A percentile compares a stretch with the other conserved stretches of the same genome.
Evolutionary conservation across 495 filamentous ascomycete species (phyloP).

Genomic region (Aspergillus hancockii): DNA sequence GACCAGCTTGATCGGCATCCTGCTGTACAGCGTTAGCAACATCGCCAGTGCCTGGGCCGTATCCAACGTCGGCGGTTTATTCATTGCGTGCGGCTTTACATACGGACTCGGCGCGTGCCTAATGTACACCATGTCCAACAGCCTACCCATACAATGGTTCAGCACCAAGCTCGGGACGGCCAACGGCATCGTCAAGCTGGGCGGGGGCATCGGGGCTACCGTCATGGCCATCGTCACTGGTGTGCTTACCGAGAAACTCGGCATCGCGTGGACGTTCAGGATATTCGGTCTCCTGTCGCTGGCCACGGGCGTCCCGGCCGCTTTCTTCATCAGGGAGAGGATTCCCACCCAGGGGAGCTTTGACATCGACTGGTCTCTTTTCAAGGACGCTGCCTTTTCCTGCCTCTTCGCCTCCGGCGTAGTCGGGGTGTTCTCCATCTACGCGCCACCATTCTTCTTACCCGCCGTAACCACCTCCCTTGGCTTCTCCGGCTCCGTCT

Average conservation of each 20-base stretch:
- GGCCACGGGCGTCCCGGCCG: slow-evolving; percentile 1
- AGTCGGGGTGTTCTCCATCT: too few species aligned
- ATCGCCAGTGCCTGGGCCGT: background rate
- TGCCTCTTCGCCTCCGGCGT: too few species aligned
- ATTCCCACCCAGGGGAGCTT: too few species aligned
- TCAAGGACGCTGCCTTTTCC: too few species aligned
- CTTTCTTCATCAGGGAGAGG: slow-evolving; percentile 3
- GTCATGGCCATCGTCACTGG: slow-evolving; percentile 1
- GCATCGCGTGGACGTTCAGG: slow-evolving; percentile 5
- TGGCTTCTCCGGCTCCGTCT: too few species aligned
- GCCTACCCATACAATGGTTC: slow-evolving; percentile 1
- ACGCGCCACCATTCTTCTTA: too few species aligned
- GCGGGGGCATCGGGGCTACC: slow-evolving; percentile 4
- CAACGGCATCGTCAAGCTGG: background rate
- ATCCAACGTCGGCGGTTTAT: background rate
- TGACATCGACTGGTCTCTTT: too few species aligned
- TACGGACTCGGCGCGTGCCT: background rate
- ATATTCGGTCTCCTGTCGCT: background rate
- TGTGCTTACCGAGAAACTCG: slow-evolving; percentile 2
- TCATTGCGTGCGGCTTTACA: background rate
- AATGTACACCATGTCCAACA: slow-evolving; percentile 3
- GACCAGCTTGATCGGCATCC: background rate
- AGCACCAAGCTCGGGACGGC: background rate
- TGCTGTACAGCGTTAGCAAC: background rate
- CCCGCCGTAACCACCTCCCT: too few species aligned